Conservation (phyloP, 495 filamentous ascomycete species). For the Barbatosphaeria neglecta region DNA sequence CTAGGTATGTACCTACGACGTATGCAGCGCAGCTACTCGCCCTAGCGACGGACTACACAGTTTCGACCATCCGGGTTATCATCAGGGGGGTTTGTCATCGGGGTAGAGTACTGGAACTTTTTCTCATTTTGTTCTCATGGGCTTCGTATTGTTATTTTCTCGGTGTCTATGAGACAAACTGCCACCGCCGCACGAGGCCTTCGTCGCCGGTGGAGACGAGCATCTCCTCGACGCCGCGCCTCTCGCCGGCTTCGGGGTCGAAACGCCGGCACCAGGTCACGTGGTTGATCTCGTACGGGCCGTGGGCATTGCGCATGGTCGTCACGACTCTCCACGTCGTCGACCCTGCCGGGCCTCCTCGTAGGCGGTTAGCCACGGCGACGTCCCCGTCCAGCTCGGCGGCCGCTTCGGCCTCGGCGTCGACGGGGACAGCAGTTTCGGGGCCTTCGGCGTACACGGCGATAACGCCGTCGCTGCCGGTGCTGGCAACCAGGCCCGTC, state of each 20-base stretch:
- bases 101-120: too few species aligned
- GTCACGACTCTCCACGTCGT: constrained; percentile 61
- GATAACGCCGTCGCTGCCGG: constrained; percentile 75
- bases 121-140: constrained; percentile 2
- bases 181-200: constrained; percentile 64
- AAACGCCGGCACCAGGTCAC: constrained; percentile 63
- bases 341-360: constrained; percentile 5
- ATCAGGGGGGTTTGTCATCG: too few species aligned
- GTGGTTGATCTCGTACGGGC: constrained; percentile 87
- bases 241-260: constrained; percentile 38
- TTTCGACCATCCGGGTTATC: too few species aligned
- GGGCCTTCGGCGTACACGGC: constrained; percentile 61
- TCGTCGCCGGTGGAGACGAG: constrained; percentile 74
- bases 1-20: too few species aligned
- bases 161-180: constrained; percentile 13
- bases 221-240: constrained; percentile 52
- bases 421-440: constrained; percentile 3
- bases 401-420: constrained; percentile 13
- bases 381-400: constrained; percentile 25
- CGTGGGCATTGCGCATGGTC: constrained; percentile 60
- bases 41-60: too few species aligned
- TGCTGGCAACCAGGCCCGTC: constrained; percentile 65
- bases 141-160: too few species aligned
- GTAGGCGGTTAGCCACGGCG: constrained; percentile 24
- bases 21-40: too few species aligned